Evolutionary conservation across 805 yeast species (phyloP).

Genomic region (Nakazawaea pomicola): DNA sequence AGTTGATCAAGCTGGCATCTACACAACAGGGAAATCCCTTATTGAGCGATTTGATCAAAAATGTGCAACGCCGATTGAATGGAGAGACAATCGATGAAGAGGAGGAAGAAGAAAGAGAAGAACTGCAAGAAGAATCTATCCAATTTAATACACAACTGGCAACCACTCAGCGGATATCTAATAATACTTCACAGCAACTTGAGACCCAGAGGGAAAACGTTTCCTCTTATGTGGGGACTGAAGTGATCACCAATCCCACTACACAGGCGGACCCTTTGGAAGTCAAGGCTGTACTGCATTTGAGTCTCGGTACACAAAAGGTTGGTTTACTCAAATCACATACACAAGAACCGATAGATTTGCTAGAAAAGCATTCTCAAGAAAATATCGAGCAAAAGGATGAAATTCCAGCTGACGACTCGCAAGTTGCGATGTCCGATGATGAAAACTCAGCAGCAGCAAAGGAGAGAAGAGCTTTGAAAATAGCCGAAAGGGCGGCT

Average conservation of each 20-base stretch:
- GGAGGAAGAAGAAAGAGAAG: background rate
- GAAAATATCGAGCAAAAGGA: background rate
- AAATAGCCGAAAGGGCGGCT: conserved; percentile 23
- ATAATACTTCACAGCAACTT: too few species aligned
- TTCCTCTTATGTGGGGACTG: too few species aligned
- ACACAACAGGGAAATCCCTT: too few species aligned
- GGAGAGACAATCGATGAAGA: background rate
- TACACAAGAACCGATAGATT: background rate
- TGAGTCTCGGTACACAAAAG: background rate
- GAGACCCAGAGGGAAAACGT: too few species aligned
- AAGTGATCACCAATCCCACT: too few species aligned
- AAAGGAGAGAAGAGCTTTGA: conserved; percentile 21
- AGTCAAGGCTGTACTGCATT: too few species aligned
- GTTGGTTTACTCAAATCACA: background rate
- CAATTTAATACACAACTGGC: conserved; percentile 4
- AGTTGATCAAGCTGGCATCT: background rate
- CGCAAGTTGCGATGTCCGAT: too few species aligned
- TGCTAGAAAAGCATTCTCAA: conserved; percentile 3
- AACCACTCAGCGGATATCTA: too few species aligned
- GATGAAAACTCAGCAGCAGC: conserved; percentile 17
- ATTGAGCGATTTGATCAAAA: background rate
- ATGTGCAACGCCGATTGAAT: conserved; percentile 6
- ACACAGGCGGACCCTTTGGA: too few species aligned
- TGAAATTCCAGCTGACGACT: background rate
- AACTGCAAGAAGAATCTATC: background rate